Base-by-base conservation (phyloP, 257 asterid genomes). In the Craterostigma plantagineum region DNA sequence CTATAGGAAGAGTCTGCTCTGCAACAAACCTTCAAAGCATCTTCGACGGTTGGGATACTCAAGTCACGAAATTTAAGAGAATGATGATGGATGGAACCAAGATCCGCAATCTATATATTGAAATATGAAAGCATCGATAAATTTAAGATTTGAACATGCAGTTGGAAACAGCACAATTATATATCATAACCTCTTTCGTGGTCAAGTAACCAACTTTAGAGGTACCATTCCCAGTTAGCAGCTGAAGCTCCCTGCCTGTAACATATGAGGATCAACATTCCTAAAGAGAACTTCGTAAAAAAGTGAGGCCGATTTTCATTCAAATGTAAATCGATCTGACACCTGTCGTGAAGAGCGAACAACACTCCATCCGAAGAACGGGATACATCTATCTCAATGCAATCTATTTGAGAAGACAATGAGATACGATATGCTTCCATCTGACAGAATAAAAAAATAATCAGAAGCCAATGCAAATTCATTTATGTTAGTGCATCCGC, bases 271-370 rank as follows among this genome's bases (percentile, higher is more conserved):
- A 79, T 79, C 93, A 87, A 76, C 63, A 68, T 46, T 67, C 74
- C 68, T 55, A 54, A 69, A 60, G n/a, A n/a, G n/a, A 50, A 49
- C 40, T 45, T 53, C 30, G 6, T 23, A 23, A 2, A 23, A 23
- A 23, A 6, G 6, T 23, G 30, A 23, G 6, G 6, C 30, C 30
- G 30, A 23, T n/a, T n/a, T n/a, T n/a, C 14, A 57, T 49, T 40
- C 30, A 50, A 48, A 42, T 17, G 38, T 48, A 46, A 16, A 52
- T 63, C 33, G 18, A 46, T 23, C 45, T n/a, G 49, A 35, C 75
- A 87, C 98, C 95, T 84, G 71, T 87, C 98, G 55, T 87, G 98
- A 59, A 82, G 83, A 43, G 98, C 93, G 54, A 82, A 74, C 64
- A 87, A 56, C 3, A 75, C 64, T 36, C 98, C 98, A 52, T 87